Evolutionary conservation across 805 yeast genomes (phyloP), one percentile per base, ranked within the genome.

Genomic region (Sugiyamaella mastotermitis): DNA sequence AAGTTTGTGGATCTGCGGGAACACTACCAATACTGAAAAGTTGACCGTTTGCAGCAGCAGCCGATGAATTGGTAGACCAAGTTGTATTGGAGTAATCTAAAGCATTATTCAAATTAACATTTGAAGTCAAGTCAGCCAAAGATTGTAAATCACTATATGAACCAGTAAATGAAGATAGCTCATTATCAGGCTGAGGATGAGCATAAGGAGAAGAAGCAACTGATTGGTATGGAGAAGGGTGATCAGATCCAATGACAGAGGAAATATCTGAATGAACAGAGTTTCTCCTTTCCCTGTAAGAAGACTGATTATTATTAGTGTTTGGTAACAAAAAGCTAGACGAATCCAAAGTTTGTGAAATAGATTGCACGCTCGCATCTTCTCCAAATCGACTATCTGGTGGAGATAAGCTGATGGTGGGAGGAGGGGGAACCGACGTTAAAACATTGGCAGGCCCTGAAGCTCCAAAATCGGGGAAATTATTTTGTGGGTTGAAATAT

Each of bases 181-280:
- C 24, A 20, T 30, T 13, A 4, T 24, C 33, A 3, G 10, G 7
- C 13, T 28, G 20, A 5, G 45, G 33, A 3, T 28, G 25, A 7
- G 43, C 32, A 29, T 33, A 46, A n/a, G 49, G 49, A 16, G 49
- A 45, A 5, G 27, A 14, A n/a, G 33, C 16, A 4, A 47, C 42
- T 23, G 49, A 42, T 11, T 40, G 36, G 37, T 45, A 45, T 11
- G 47, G 47, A 9, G 49, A 42, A 10, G 42, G 22, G 24, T 22
- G 24, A 10, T 27, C 17, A 27, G 30, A 27, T 14, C 33, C 33
- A 4, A 38, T 17, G 4, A 21, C 27, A 17, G 46, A 43, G 2
- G 48, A 40, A 3, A 29, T 40, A 24, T 42, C 45, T 3, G 45
- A 42, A 16, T 42, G 45, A 15, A 26, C 28, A 17, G 47, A 41